Evolutionary conservation across 2,329 filamentous ascomycete genomes (phyloP), one percentile per base, ranked within the genome.

Genomic region (Aphanocladium album): DNA sequence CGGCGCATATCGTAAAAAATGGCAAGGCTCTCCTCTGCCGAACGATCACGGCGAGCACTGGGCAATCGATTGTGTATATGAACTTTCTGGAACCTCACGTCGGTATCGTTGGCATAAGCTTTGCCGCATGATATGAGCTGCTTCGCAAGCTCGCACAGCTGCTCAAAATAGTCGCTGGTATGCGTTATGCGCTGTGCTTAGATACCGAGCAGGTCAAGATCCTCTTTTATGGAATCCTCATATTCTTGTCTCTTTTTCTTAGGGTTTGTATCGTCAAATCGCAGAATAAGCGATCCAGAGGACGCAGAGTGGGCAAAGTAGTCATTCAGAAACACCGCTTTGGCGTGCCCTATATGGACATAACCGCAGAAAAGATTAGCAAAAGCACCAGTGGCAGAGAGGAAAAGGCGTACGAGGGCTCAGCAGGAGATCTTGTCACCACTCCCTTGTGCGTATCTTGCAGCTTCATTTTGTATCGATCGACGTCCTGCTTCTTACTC

Each of bases 1-100:
- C 84, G 83, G 80, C 93, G 96, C 95, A 99, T 99, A 80, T 95
- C 90, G 70, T 93, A 89, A 67, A 97, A 96, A 67, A 89, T 89
- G 57, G 86, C 85, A 68, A 99, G 77, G 69, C 88, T 96, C 76
- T 97, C 91, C 75, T 96, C 92, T 46, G 91, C 79, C 23, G 84
- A 80, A 61, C 88, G 85, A 57, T 96, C 89, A 60, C 95, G 89
- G 70, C 90, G 86, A 16, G 12, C 35, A 39, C 73, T 86, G 91
- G 83, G 62, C 93, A 87, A 41, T 92, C 90, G 85, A 83, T 89
- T 89, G 70, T 95, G 84, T 83, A 97, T 86, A 2, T 88, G 82
- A 57, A 89, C 85, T 90, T 97, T 96, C 49, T 39, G 35, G 16
- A 87, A 88, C 78, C 96, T 90, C 73, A 92, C 90, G 57, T 91